Evolutionary conservation across 345 rosid species (phyloP).

Genomic region (Eucalyptus cloeziana): DNA sequence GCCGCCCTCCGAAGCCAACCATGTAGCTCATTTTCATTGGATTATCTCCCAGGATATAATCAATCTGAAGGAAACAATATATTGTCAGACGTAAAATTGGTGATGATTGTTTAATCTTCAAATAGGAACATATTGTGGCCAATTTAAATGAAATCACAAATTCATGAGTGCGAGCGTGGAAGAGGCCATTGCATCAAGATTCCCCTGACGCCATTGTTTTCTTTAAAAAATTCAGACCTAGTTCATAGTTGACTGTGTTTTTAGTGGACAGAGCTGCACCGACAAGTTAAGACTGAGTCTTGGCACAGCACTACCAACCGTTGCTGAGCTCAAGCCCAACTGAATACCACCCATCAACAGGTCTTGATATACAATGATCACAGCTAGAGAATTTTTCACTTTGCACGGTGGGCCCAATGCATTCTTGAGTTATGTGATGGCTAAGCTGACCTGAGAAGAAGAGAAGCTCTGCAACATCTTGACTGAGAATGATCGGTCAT

Average conservation of each 20-base stretch:
- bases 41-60: constrained; percentile 39
- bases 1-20: constrained; percentile 47
- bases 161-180: background rate
- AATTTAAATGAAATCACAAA: background rate
- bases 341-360: background rate
- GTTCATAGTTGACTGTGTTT: background rate
- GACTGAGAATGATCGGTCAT: constrained; percentile 9
- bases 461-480: constrained; percentile 30
- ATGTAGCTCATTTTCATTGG: constrained; percentile 52
- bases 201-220: background rate
- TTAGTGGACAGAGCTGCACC: background rate
- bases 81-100: background rate
- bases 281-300: background rate
- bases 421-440: background rate
- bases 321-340: background rate
- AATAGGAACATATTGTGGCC: background rate
- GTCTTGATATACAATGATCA: background rate
- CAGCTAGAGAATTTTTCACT: background rate
- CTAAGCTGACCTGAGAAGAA: constrained; percentile 25
- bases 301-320: background rate
- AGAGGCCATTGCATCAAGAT: background rate
- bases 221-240: background rate
- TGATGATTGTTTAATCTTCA: background rate
- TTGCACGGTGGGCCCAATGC: background rate
- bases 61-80: constrained; percentile 5